These are phyloP conservation scores for Eragrostis curvula DNA, from an alignment of 176 grass and related monocot genomes.

Conservation along the genomic window DNA sequence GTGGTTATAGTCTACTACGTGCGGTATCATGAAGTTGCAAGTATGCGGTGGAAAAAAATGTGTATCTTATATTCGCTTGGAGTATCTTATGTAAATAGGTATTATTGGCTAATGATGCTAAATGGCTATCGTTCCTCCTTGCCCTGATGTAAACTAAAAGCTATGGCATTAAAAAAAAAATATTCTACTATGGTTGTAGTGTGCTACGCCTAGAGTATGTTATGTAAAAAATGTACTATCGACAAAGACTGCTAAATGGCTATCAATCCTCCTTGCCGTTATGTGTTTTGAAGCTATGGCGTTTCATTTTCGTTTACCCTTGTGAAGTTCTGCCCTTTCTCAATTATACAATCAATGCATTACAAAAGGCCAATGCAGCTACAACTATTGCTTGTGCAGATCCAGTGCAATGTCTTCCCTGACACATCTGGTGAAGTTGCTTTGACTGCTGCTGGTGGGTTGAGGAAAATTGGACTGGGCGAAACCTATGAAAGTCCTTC, in stretches of 20 bases:
- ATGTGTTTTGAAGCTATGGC: not conserved
- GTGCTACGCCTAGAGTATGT: not conserved
- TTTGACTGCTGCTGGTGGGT: constrained; percentile 80
- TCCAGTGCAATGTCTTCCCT: constrained; percentile 96
- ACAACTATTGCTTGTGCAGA: constrained; percentile 51
- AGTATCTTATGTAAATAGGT: not conserved
- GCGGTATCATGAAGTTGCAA: not conserved
- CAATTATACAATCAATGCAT: not conserved
- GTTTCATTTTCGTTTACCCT: not conserved
- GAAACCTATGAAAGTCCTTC: constrained; percentile 82
- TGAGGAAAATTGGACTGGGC: constrained; percentile 78
- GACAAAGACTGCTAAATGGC: not conserved
- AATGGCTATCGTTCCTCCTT: not conserved
- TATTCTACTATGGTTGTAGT: not conserved
- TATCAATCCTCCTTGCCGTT: constrained; percentile 12
- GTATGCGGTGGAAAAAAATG: not conserved
- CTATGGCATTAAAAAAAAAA: not conserved
- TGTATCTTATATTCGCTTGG: too few relatives aligned
- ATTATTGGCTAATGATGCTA: not conserved
- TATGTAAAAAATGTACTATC: constrained; percentile 1
- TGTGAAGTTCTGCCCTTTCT: constrained; percentile 19
- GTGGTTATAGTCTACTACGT: constrained; percentile 12
- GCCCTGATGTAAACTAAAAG: not conserved
- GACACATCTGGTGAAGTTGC: constrained; percentile 67
- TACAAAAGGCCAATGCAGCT: not conserved